A percentile compares a stretch with the other conserved stretches of the same genome.
Conservation (phyloP, 1,284 basidiomycete species). For the Trichosporon sp. region DNA sequence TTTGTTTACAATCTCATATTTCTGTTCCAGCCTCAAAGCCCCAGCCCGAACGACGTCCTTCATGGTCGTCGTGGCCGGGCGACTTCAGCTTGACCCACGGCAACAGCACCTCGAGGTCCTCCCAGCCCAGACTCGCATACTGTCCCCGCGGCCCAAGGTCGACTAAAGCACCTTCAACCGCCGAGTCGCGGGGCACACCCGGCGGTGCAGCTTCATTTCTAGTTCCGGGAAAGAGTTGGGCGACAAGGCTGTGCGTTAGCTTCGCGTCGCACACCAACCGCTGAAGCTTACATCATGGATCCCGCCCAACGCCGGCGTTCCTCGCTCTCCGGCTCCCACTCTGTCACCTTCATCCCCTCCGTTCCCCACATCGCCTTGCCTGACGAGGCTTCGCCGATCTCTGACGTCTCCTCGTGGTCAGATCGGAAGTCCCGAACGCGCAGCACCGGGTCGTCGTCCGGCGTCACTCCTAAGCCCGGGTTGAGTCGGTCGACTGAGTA, state of each 20-base stretch:
- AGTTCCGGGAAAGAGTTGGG: constrained; percentile 46
- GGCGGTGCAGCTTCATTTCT: constrained; percentile 35
- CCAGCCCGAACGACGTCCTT: constrained; percentile 41
- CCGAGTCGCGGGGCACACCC: constrained; percentile 29
- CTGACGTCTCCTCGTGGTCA: constrained; percentile 38
- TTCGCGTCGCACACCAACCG: neutral
- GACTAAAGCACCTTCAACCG: constrained; percentile 41
- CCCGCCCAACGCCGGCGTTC: constrained; percentile 50
- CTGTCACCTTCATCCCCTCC: constrained; percentile 40
- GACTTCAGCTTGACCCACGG: constrained; percentile 49
- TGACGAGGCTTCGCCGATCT: constrained; percentile 35
- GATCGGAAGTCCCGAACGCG: constrained; percentile 21
- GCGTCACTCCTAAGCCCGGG: neutral
- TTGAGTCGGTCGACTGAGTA: neutral
- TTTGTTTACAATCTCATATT: neutral
- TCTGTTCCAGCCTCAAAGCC: constrained; percentile 38
- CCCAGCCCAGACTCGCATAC: constrained; percentile 52
- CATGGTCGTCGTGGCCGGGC: constrained; percentile 38
- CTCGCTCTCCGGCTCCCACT: constrained; percentile 38
- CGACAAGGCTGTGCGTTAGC: constrained; percentile 42
- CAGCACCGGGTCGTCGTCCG: constrained; percentile 5
- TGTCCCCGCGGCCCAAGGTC: constrained; percentile 51
- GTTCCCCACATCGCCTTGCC: constrained; percentile 31
- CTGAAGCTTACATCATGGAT: constrained; percentile 49
- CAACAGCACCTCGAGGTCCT: constrained; percentile 47